A percentile compares a stretch with the other conserved stretches of the same genome.
Conservation (phyloP, 1,139 yeast species). For the Schwanniomyces etchellsii region DNA sequence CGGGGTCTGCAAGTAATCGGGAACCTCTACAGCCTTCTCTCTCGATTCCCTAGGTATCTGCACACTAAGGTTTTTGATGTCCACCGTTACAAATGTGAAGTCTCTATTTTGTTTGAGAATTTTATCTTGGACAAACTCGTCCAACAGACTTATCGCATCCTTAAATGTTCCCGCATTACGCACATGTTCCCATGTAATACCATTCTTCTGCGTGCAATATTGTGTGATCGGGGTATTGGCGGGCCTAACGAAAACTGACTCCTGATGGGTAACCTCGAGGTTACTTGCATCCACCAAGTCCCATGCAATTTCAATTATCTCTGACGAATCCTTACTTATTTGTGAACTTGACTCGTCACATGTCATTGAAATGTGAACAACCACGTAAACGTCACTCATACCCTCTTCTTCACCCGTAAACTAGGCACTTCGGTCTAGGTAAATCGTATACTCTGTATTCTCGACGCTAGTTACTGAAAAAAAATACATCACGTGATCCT, state of each 20-base stretch:
- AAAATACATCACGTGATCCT: slow-evolving; percentile 1
- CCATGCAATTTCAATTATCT: slow-evolving; percentile 68
- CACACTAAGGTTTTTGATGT: slow-evolving; percentile 67
- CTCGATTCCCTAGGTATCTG: slow-evolving; percentile 77
- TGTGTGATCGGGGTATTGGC: slow-evolving; percentile 65
- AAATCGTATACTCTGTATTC: no score
- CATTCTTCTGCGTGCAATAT: slow-evolving; percentile 47
- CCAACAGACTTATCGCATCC: slow-evolving; percentile 56
- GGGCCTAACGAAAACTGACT: slow-evolving; percentile 54
- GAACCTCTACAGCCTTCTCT: slow-evolving; percentile 67
- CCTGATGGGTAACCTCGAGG: slow-evolving; percentile 29
- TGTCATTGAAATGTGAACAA: slow-evolving; percentile 60
- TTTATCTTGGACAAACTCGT: slow-evolving; percentile 40
- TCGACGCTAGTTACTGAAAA: slow-evolving; percentile 2
- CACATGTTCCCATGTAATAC: slow-evolving; percentile 61
- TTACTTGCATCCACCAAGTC: slow-evolving; percentile 35
- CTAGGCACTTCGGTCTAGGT: neutral
- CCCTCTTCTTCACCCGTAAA: no score
- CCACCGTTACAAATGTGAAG: slow-evolving; percentile 63
- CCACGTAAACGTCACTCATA: slow-evolving; percentile 60
- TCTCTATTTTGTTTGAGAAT: slow-evolving; percentile 40
- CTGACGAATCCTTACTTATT: slow-evolving; percentile 59
- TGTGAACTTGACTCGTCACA: slow-evolving; percentile 60
- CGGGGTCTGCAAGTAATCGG: slow-evolving; percentile 72
- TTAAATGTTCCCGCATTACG: slow-evolving; percentile 48